Evolutionary conservation across 2,329 filamentous ascomycete genomes (phyloP), one percentile per base, ranked within the genome.

Genomic region (Cytospora piceae): DNA sequence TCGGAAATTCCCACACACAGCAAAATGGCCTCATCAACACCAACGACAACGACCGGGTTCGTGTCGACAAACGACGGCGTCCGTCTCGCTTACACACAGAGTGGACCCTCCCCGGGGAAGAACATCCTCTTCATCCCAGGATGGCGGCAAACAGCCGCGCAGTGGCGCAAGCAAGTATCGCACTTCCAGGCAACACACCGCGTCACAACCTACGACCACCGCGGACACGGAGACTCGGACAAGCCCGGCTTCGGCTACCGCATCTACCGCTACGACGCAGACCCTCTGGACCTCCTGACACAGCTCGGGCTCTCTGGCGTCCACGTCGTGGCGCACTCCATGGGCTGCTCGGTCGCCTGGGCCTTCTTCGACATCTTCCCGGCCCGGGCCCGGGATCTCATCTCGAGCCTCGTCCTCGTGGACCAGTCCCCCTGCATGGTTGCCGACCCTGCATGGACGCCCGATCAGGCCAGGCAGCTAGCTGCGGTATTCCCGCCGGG

Each of bases 201-300:
- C 32, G 72, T 76, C 22, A 76, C 73, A 8, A 73, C 74, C 0
- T 73, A 72, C 64, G 74, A 77, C 67, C 64, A 73, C 67, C 74
- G 74, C 27, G 74, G 74, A n/a, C 74, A 76, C 42, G 74, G 74
- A 51, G 74, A 75, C 27, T 77, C 74, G 15, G 75, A 76, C 3
- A 72, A 76, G 69, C 73, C 75, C 1, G 46, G 64, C 20, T 71
- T 70, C 51, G 75, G 74, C 14, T 73, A 76, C 59, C 71, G 74
- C 54, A 57, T 76, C 4, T 65, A 69, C 27, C 72, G 74, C 22
- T 70, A 74, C 3, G 73, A 72, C 2, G 72, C 73, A 2, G 74
- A 76, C 63, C 68, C 75, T 2, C 69, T 74, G 17, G 67, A 73
- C 14, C 15, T 75, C 57, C 62, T 76, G 22, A 63, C 59, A 6